Percentiles rank a stretch among this genome's conserved stretches.
Evolutionary conservation across 2,329 filamentous ascomycete species (phyloP).

Genomic region (Penicillium glabrum): DNA sequence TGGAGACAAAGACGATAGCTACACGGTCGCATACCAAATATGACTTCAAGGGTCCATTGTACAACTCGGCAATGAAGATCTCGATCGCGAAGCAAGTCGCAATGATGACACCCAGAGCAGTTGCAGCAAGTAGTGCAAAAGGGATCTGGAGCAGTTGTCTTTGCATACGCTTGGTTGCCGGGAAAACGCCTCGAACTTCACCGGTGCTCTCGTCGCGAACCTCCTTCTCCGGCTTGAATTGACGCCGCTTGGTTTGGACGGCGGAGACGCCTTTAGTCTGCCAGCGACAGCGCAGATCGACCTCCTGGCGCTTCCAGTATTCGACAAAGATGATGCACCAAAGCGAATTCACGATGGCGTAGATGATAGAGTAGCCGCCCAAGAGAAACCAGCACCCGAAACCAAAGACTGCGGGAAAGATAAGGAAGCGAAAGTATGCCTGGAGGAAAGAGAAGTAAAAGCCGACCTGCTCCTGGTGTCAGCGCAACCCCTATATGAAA

Average conservation of each 20-base stretch:
- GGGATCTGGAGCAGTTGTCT: constrained; percentile 84
- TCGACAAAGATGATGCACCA: constrained; percentile 92
- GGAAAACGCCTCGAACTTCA: constrained; percentile 74
- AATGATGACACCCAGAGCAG: constrained; percentile 81
- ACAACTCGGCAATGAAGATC: constrained; percentile 94
- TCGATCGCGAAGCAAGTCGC: constrained; percentile 90
- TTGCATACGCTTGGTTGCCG: constrained; percentile 72
- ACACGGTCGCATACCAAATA: constrained; percentile 63
- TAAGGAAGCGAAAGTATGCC: constrained; percentile 85
- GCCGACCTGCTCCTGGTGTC: constrained; percentile 59
- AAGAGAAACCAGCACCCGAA: constrained; percentile 77
- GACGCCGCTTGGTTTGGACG: constrained; percentile 73
- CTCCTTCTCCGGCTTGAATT: constrained; percentile 79
- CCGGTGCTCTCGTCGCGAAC: constrained; percentile 79
- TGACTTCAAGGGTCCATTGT: constrained; percentile 83
- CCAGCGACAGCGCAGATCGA: constrained; percentile 86
- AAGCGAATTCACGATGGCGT: constrained; percentile 74
- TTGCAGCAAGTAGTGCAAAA: constrained; percentile 75
- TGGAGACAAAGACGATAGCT: not conserved
- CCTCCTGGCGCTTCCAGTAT: constrained; percentile 93
- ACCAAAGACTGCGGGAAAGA: constrained; percentile 79
- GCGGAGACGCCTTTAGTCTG: constrained; percentile 81
- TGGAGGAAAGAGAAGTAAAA: constrained; percentile 97
- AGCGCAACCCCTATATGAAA: not conserved
- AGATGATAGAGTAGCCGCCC: constrained; percentile 79